Conservation (phyloP, 176 grass and related monocot genomes). For the Raddia distichophylla region DNA sequence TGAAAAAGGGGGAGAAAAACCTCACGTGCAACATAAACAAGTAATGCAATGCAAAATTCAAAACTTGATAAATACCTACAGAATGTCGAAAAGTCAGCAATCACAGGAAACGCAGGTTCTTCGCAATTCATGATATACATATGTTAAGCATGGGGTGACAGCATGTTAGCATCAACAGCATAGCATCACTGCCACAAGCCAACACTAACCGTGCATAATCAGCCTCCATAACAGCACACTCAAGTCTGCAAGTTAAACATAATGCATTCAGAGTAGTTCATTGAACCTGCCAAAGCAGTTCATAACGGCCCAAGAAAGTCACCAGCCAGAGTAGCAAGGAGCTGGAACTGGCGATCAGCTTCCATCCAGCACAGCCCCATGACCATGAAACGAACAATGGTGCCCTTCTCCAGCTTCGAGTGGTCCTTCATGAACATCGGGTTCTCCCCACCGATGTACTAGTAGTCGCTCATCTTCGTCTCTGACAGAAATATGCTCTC, state of each 20-base stretch:
- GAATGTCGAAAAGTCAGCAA: background rate
- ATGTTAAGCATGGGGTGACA: background rate
- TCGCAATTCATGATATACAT: constrained; percentile 20
- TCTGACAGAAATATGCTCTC: constrained; percentile 82
- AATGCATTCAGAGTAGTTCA: background rate
- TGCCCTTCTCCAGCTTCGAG: constrained; percentile 83
- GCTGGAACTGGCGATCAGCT: constrained; percentile 80
- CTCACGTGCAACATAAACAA: background rate
- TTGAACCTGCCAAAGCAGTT: constrained; percentile 16
- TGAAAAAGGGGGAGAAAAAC: background rate
- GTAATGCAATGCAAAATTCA: background rate
- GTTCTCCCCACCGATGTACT: constrained; percentile 81
- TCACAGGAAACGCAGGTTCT: background rate
- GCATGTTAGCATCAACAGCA: background rate
- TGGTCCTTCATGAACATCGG: constrained; percentile 70
- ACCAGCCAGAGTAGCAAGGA: constrained; percentile 76
- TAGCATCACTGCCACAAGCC: background rate
- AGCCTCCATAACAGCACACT: background rate
- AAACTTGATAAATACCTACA: background rate
- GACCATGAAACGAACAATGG: constrained; percentile 74
- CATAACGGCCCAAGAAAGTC: constrained; percentile 88
- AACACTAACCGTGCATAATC: background rate
- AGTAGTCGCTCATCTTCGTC: constrained; percentile 70
- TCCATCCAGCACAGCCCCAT: constrained; percentile 86
- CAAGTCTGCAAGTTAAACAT: constrained; percentile 9